Evolutionary conservation across 176 grass and related monocot genomes (phyloP), one percentile per base, ranked within the genome.

Genomic region (Paspalum notatum): DNA sequence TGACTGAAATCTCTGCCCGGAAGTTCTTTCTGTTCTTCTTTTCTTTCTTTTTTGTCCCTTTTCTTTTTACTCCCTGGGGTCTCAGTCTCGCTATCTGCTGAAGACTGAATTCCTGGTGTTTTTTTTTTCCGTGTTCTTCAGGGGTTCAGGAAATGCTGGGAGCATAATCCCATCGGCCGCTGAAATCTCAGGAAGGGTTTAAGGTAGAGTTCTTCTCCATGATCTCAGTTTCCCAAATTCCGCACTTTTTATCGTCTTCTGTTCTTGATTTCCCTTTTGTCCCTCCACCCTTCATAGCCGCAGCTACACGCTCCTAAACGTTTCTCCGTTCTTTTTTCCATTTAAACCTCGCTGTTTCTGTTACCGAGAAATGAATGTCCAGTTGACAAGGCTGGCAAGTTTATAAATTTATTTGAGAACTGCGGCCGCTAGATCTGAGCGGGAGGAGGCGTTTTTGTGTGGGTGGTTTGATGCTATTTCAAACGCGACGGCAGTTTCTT

Each of bases 111-210:
- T 55, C 37, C 21, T 68, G 32, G 32, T 14, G 53, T 15, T 16
- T 51, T 51, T 15, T 16, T 51, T 51, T 24, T 21, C 78, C 43
- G 1, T 20, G 9, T 74, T 38, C 48, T 60, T 60, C 80, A 45
- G 39, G 5, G 42, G 7, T 71, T 77, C 65, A 80, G 52, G 68
- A 80, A 62, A 84, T 80, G 81, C 76, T 88, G 17, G 61, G 26
- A n/a, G 75, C 50, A n/a, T n/a, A n/a, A n/a, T 84, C 15, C 50
- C 6, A 40, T 67, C 38, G 9, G 27, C 44, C 32, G 51, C 60
- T 66, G 51, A 66, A 66, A 44, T 78, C 43, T 73, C 43, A 59
- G 21, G 21, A n/a, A 64, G 37, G 69, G 63, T 75, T 85, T 85
- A 62, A 81, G 87, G 82, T 84, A 55, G 45, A 50, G 47, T 39